Evolutionary conservation across 2,329 filamentous ascomycete genomes (phyloP).

Genomic region (Verticillium albo-atrum): DNA sequence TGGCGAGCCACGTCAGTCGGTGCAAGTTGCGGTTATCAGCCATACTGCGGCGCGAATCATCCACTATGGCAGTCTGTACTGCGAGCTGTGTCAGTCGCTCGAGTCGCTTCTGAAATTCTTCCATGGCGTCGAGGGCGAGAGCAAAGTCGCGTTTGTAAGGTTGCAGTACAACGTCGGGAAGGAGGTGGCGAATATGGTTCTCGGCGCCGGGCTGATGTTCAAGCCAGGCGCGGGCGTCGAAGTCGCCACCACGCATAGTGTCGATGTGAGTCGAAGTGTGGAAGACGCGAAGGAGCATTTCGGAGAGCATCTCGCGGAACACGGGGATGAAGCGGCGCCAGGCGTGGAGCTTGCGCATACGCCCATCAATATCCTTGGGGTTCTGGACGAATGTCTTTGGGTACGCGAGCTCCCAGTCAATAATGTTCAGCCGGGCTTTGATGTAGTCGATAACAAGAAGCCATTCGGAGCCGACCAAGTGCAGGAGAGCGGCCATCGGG

Average conservation of each 20-base stretch:
- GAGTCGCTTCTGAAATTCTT: conserved; percentile 25
- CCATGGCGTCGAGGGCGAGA: conserved; percentile 17
- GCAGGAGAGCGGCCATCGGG: conserved; percentile 17
- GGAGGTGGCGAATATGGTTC: background rate
- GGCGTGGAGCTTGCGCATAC: conserved; percentile 18
- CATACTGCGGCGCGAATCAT: conserved; percentile 20
- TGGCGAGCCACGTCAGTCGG: conserved; percentile 26
- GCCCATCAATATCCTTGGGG: conserved; percentile 13
- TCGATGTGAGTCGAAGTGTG: conserved; percentile 3
- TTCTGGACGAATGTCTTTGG: conserved; percentile 15
- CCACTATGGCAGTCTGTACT: conserved; percentile 23
- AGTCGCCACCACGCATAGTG: background rate
- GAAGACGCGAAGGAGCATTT: conserved; percentile 15
- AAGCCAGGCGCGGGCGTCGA: background rate
- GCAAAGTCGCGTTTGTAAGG: conserved; percentile 18
- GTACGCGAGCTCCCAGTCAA: conserved; percentile 20
- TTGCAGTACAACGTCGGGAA: background rate
- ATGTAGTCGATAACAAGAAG: conserved; percentile 20
- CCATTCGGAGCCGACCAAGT: conserved; percentile 20
- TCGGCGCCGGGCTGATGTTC: background rate
- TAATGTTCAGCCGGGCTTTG: conserved; percentile 19
- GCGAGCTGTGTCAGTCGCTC: conserved; percentile 25
- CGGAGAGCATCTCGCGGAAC: conserved; percentile 20
- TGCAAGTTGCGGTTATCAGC: conserved; percentile 24
- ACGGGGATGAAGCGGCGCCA: conserved; percentile 19